Conservation (phyloP, 805 yeast genomes). For the Candida hungchunana region DNA sequence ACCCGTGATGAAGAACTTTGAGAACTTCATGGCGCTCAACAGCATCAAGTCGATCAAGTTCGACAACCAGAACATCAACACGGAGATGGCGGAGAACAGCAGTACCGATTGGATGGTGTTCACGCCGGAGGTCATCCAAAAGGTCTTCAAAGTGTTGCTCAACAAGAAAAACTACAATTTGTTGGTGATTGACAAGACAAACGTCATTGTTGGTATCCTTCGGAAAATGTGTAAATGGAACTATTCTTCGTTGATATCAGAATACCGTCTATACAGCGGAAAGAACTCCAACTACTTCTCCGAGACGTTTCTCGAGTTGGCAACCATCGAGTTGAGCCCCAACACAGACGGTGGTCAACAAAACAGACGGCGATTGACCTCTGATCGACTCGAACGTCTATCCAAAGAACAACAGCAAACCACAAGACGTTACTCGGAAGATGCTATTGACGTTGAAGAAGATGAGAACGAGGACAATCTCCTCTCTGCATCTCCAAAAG, state of each 20-base stretch:
- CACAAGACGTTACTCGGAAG: slow-evolving; percentile 12
- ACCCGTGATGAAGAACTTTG: slow-evolving; percentile 64
- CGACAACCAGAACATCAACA: slow-evolving; percentile 28
- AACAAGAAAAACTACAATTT: slow-evolving; percentile 62
- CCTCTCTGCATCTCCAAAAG: slow-evolving; percentile 63
- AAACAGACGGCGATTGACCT: slow-evolving; percentile 1
- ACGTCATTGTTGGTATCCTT: slow-evolving; percentile 74
- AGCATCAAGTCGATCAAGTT: slow-evolving; percentile 43
- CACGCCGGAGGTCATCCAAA: slow-evolving; percentile 57
- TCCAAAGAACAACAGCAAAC: neutral
- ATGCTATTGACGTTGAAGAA: slow-evolving; percentile 20
- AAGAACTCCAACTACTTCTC: slow-evolving; percentile 71
- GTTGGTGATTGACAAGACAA: slow-evolving; percentile 73
- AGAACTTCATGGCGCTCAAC: slow-evolving; percentile 57
- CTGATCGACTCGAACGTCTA: too few species aligned
- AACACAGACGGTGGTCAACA: slow-evolving; percentile 19
- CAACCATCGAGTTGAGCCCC: slow-evolving; percentile 45
- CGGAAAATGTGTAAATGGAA: slow-evolving; percentile 88
- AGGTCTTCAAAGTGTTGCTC: slow-evolving; percentile 61
- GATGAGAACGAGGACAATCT: slow-evolving; percentile 23
- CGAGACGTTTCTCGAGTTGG: slow-evolving; percentile 76
- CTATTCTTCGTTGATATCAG: slow-evolving; percentile 76
- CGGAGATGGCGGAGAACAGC: slow-evolving; percentile 22
- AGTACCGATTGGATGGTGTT: slow-evolving; percentile 63
- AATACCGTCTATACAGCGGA: slow-evolving; percentile 74